Conservation (phyloP, 2,329 filamentous ascomycete species). For the Trichoderma asperellum region DNA sequence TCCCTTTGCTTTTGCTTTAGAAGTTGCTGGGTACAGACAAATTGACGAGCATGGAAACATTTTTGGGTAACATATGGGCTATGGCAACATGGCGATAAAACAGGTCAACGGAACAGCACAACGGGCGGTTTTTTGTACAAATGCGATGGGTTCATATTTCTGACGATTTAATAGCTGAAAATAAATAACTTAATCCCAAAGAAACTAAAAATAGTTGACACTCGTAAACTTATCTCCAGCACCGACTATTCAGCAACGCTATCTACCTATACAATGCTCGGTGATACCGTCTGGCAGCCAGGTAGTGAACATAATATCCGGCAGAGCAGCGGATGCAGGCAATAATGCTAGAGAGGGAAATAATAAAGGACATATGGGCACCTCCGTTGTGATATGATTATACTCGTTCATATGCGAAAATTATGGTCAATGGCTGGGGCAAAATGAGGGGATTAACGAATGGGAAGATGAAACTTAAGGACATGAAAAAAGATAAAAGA, state of each 20-base stretch:
- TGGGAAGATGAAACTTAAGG: not conserved
- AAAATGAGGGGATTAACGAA: not conserved
- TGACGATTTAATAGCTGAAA: not conserved
- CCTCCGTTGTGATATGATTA: no score
- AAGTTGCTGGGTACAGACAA: not conserved
- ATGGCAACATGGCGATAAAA: slow-evolving; percentile 14
- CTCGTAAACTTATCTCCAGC: no score
- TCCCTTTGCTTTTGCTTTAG: not conserved
- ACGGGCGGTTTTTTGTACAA: not conserved
- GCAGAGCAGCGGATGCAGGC: no score
- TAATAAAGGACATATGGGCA: no score
- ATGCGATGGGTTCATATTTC: not conserved
- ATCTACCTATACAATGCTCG: no score
- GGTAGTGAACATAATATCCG: no score
- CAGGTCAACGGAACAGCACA: slow-evolving; percentile 13
- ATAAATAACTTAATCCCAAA: not conserved
- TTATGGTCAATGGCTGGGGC: not conserved
- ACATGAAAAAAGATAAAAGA: not conserved
- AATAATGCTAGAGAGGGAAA: no score
- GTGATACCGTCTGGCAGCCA: no score
- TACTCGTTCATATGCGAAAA: no score
- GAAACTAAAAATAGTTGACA: not conserved
- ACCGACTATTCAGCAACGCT: no score
- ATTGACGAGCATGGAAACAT: slow-evolving; percentile 1
- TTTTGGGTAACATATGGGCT: not conserved